Conservation (phyloP, 129 eudicot genomes). For the Solidago caesia region DNA sequence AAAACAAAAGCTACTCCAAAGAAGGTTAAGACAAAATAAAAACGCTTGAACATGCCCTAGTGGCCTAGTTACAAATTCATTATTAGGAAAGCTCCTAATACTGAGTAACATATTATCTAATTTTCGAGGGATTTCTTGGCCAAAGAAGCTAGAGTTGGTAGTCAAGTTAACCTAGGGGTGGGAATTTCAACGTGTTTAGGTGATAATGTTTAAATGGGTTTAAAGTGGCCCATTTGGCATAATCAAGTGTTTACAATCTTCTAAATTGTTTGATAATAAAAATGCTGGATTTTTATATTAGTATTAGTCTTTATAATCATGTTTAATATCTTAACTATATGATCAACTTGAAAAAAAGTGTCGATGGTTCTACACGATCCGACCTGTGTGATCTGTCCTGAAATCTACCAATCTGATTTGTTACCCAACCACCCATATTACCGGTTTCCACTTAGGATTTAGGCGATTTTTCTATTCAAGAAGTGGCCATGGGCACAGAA, state of each 20-base stretch:
- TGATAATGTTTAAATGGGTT: background rate
- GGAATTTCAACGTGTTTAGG: background rate
- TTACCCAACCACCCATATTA: background rate
- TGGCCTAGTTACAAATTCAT: too few relatives aligned
- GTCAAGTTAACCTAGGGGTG: background rate
- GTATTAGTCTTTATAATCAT: background rate
- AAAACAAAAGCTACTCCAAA: too few relatives aligned
- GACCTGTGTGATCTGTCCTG: background rate
- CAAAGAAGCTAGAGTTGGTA: background rate
- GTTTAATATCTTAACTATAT: background rate
- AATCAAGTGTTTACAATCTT: background rate
- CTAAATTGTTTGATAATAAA: background rate
- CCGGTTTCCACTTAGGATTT: background rate
- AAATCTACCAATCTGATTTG: background rate
- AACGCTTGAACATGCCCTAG: too few relatives aligned
- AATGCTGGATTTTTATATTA: background rate
- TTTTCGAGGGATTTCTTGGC: background rate
- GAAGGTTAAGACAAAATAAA: too few relatives aligned
- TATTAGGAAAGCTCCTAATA: background rate
- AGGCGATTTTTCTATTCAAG: background rate
- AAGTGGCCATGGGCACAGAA: background rate
- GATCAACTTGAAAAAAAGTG: background rate
- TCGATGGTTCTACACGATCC: background rate
- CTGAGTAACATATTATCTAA: background rate
- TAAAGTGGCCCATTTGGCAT: background rate